Base-by-base conservation (phyloP, 441 rosid species). In the Pelargonium myrrhifolium region DNA sequence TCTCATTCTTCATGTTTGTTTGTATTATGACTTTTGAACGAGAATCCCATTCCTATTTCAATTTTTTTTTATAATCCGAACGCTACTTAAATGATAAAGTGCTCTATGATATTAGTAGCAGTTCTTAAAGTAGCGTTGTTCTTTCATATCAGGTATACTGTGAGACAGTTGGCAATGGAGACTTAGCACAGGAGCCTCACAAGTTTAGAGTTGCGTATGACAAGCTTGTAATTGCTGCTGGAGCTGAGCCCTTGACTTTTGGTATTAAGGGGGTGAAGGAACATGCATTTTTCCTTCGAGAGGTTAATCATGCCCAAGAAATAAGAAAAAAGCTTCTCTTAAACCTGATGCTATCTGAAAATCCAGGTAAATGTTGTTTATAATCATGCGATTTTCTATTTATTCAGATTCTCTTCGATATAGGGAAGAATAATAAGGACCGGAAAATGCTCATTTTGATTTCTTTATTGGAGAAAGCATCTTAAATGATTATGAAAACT, bases 181-280 rank as follows among this genome's bases (percentile, higher is more conserved):
- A 75, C 45, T 65, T 84, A 56, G 73, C 87, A 49, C 43, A 75
- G 0, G 85, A 89, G 66, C 96, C 97, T 69, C 80, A 88, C 83
- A 74, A 65, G 69, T 93, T 91, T 72, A 91, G 83, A 78, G 90
- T 91, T 17, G 95, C 96, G 12, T 89, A 93, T 69, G 97, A 93
- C 81, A 93, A 91, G 79, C 87, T 93, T 2, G 85, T 88, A 62
- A 86, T 93, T 65, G 96, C 96, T 68, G 85, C 92, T 11, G 97
- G 98, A 71, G 92, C 99, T n/a, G 97, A 93, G 82, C 97, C 95
- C 40, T 72, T 88, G 68, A 93, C 98, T 64, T 93, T 93, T 35
- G 96, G 96, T 47, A 83, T 93, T 63, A 84, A 84, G 68, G 97
- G 98, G 9, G 97, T 93, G 28, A 70, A 80, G 15, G 97, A 88